Base-by-base conservation (phyloP, 257 asterid genomes). In the Cinchona pubescens region DNA sequence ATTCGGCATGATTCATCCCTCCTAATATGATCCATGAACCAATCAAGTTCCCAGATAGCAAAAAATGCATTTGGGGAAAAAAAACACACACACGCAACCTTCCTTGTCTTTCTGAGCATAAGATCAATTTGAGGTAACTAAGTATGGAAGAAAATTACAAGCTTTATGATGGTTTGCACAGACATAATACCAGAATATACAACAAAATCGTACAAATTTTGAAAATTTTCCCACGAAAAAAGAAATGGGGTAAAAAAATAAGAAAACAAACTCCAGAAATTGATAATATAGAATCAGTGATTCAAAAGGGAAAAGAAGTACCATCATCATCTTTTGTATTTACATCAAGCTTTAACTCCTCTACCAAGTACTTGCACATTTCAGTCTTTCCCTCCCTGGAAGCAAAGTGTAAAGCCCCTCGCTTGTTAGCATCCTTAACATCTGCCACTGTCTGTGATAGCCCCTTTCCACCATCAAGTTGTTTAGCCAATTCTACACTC, bases 361-460 rank as follows among this genome's bases (percentile, higher is more conserved):
- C 97, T n/a, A 94, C 69, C 86, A 94, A 84, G 86, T 87, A 94
- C 82, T 84, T 88, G 92, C 99, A 94, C 70, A 88, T 87, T 76
- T 90, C 97, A 72, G 79, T 85, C 86, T 92, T 90, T 37, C 97
- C 99, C 73, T 94, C 99, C 76, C 96, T 89, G 27, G 99, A 95
- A 30, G 99, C 97, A 84, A 94, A 94, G 72, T 89, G 96, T 76
- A 94, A 86, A 49, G 99, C 96, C 79, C 97, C 97, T 88, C 99
- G 85, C 82, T 92, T 89, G 78, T 94, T 94, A 48, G 97, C 99
- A 88, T 94, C 99, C 92, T 88, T 90, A 83, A 94, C 87, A 82
- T 86, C 96, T 38, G 81, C 85, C 51, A 88, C 87, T 5, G 99
- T 90, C 77, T 82, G 89, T 21, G 88, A 80, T 66, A 92, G 76